These are phyloP conservation scores for Pseudogymnoascus sp. DNA, from an alignment of 2,329 filamentous ascomycete genomes.

Conservation along the genomic window DNA sequence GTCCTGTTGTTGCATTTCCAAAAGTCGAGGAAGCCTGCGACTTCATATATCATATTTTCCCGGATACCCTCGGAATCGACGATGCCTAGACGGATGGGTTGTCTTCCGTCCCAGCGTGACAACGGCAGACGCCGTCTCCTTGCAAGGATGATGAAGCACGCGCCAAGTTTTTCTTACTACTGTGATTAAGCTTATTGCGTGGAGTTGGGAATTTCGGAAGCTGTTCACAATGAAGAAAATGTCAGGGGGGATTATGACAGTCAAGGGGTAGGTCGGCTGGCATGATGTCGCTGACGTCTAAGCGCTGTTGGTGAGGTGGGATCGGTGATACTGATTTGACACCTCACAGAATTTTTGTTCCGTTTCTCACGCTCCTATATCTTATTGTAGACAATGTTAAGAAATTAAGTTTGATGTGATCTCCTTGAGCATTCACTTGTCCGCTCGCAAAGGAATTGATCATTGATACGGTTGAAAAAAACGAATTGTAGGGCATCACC, in stretches of 20 bases:
- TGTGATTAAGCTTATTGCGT: conserved; percentile 2
- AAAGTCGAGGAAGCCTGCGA: not conserved
- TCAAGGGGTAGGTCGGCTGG: not conserved
- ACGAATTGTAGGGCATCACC: not conserved
- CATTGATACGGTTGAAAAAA: not conserved
- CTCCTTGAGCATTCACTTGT: not conserved
- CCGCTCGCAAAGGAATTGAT: not conserved
- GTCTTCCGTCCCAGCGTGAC: conserved; percentile 1
- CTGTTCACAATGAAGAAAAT: not conserved
- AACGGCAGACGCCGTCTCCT: not conserved
- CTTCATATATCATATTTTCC: conserved; percentile 1
- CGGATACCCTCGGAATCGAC: not conserved
- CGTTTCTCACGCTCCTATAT: not conserved
- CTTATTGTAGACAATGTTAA: not conserved
- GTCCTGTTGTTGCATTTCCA: not conserved
- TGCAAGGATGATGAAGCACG: not conserved
- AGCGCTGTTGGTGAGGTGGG: not conserved
- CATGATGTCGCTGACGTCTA: not conserved
- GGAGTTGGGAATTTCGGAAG: not conserved
- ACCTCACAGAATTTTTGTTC: not conserved
- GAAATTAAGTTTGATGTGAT: not conserved
- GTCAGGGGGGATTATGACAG: not conserved
- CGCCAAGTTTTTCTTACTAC: not conserved
- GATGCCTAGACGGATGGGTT: not conserved
- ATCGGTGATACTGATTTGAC: not conserved